Evolutionary conservation across 768 basidiomycete species (phyloP).

Genomic region (Chalciporus chontae): DNA sequence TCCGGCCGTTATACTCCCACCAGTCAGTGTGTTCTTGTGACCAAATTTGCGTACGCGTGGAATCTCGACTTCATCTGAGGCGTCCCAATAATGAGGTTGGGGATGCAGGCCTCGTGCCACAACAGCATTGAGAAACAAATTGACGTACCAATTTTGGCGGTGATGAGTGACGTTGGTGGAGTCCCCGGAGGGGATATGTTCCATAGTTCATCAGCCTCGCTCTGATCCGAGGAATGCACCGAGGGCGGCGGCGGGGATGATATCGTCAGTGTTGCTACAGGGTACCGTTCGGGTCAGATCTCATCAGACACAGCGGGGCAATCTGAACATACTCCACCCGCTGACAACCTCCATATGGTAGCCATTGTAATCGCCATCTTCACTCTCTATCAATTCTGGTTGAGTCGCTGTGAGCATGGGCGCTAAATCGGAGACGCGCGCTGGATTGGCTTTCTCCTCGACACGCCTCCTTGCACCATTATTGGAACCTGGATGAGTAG

Average conservation of each 20-base stretch:
- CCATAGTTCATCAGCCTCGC: constrained; percentile 53
- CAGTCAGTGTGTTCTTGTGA: constrained; percentile 14
- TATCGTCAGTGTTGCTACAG: constrained; percentile 34
- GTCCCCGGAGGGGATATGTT: constrained; percentile 46
- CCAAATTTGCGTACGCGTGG: constrained; percentile 51
- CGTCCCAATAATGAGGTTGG: not conserved
- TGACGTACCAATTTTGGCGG: constrained; percentile 49
- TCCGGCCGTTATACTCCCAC: constrained; percentile 1
- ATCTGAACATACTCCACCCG: constrained; percentile 56
- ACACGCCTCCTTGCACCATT: not conserved
- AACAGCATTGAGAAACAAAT: not conserved
- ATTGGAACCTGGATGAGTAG: not conserved
- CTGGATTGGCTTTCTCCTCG: constrained; percentile 6
- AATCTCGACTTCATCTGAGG: constrained; percentile 49
- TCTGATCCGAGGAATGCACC: constrained; percentile 33
- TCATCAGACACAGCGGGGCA: not conserved
- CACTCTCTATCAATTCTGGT: constrained; percentile 31
- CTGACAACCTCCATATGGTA: constrained; percentile 57
- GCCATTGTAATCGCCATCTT: constrained; percentile 41
- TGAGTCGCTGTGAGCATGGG: constrained; percentile 22
- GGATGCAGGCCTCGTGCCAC: not conserved
- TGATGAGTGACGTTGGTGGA: constrained; percentile 36
- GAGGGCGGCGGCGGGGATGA: constrained; percentile 40
- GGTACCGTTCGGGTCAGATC: constrained; percentile 5
- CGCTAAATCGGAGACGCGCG: constrained; percentile 25